These are phyloP conservation scores for Citrus maxima DNA, from an alignment of 345 rosid species.

Conservation along the genomic window DNA sequence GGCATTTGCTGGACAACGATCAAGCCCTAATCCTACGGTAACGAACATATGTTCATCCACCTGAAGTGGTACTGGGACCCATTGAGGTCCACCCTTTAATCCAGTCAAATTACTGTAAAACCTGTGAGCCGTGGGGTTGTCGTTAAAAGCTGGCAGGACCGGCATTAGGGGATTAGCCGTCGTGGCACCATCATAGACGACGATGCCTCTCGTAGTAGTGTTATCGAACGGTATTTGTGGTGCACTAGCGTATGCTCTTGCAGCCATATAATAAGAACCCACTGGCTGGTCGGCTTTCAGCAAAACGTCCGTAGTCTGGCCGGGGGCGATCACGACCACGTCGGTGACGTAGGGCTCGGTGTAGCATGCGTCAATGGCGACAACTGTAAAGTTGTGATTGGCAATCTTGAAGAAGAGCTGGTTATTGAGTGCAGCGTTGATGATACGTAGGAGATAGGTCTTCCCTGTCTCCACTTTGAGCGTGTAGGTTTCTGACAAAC, in stretches of 20 bases:
- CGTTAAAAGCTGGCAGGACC: slow-evolving; percentile 47
- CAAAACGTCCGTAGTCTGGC: slow-evolving; percentile 71
- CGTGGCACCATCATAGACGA: slow-evolving; percentile 38
- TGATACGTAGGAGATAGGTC: slow-evolving; percentile 69
- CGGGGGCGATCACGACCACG: slow-evolving; percentile 58
- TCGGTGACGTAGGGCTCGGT: slow-evolving; percentile 63
- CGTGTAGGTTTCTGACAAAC: slow-evolving; percentile 45
- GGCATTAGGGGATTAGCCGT: slow-evolving; percentile 52
- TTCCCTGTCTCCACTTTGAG: slow-evolving; percentile 63
- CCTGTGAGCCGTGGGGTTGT: slow-evolving; percentile 66
- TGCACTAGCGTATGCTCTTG: slow-evolving; percentile 56
- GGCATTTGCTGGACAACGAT: slow-evolving; percentile 39
- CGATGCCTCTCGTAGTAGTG: slow-evolving; percentile 68
- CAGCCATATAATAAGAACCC: slow-evolving; percentile 79
- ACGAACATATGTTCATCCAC: slow-evolving; percentile 71
- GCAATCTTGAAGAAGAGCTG: slow-evolving; percentile 84
- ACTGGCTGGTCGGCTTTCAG: slow-evolving; percentile 55
- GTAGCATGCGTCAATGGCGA: slow-evolving; percentile 70
- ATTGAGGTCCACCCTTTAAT: slow-evolving; percentile 44
- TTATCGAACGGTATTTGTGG: slow-evolving; percentile 25
- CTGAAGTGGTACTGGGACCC: slow-evolving; percentile 59
- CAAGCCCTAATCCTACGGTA: slow-evolving; percentile 53
- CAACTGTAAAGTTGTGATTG: slow-evolving; percentile 75
- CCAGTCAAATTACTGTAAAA: slow-evolving; percentile 56
- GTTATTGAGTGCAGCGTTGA: slow-evolving; percentile 87